Base-by-base conservation (phyloP, 139 green algal genomes). In the Chlamydomonas schloesseri region DNA sequence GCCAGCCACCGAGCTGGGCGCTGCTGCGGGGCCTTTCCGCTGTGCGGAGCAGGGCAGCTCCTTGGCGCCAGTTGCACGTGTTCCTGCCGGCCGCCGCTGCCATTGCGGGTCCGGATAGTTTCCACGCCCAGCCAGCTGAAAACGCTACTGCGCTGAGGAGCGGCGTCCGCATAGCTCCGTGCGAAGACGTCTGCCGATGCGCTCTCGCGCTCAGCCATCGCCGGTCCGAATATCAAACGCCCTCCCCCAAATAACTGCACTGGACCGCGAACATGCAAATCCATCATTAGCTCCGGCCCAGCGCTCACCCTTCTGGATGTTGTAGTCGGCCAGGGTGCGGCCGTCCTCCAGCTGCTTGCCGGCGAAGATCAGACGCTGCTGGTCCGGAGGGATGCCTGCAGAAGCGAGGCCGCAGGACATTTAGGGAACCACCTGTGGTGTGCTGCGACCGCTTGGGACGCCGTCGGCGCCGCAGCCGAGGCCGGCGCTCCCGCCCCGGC, bases 311-410 rank as follows among this genome's bases (percentile, higher is more conserved):
- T 99, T 99, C 96, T 99, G 97, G 92, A 99, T 99, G 94, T 99
- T 99, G 95, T 99, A 99, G 90, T 99, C 96, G 24, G 97, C 95
- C 78, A 99, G 90, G n/a, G 96, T 98, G 86, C 97, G 92, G 84
- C 97, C 97, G 81, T 99, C 97, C 93, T 99, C 97, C 50, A 99
- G 93, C 93, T 99, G 97, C 94, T 98, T 99, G 80, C 97, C 97
- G 36, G 97, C 97, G 77, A 99, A 99, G 87, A 99, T 99, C 87
- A 99, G 92, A 62, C 97, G 94, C 94, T 99, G 97, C 95, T 99
- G 97, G 91, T 99, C 97, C 53, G 96, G 96, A 31, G 96, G 96
- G 90, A 99, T 99, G 29, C 94, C 93, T 93, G 80, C 73, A 85
- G 6, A 50, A 10, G 5, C 55, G 15, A 75, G 55, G 10, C 34